Base-by-base conservation (phyloP, 1,139 yeast genomes). In the Zhuliangozyma parablackwelliae region DNA sequence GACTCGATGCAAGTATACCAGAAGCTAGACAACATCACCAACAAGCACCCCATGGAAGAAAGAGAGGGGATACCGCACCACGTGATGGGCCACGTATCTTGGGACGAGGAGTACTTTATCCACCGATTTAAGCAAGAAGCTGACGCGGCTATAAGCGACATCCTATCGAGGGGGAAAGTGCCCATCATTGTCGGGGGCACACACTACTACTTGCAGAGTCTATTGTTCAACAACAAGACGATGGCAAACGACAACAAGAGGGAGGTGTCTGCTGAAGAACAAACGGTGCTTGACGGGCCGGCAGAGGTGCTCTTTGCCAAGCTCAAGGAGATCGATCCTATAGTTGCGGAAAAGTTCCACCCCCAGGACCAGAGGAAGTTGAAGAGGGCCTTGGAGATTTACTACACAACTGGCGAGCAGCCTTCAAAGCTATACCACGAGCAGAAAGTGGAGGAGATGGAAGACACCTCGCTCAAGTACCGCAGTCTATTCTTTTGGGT, bases 131-230 rank as follows among this genome's bases (percentile, higher is more conserved):
- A 83, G 34, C 55, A 67, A 29, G 97, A 89, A 48, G 96, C 96
- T 13, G 56, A 59, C 21, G 43, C 40, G 7, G 62, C 69, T 34
- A 80, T 88, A 11, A 72, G 74, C 0, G 83, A 80, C 31, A 81
- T 90, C n/a, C 83, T 82, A 65, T 42, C 56, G 0, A 56, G 83
- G 28, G 87, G 87, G 0, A 89, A 88, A 50, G 51, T 84, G 1
- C 97, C 99, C 0, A 84, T 92, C 6, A 61, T 94, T 0, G 90
- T 92, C 2, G 99, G 99, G 3, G 99, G 99, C 0, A 92, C 98
- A 0, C 97, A 90, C 54, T 92, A 92, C 56, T 92, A 92, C 56
- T 65, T 89, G 29, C 96, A 86, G 56, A 78, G 85, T 12, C 62
- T 88, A 2, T 56, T 94, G 12, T 88, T 90, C 53, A 69, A 74